Conservation (phyloP, 176 grass and related monocot species). For the Typha latifolia region DNA sequence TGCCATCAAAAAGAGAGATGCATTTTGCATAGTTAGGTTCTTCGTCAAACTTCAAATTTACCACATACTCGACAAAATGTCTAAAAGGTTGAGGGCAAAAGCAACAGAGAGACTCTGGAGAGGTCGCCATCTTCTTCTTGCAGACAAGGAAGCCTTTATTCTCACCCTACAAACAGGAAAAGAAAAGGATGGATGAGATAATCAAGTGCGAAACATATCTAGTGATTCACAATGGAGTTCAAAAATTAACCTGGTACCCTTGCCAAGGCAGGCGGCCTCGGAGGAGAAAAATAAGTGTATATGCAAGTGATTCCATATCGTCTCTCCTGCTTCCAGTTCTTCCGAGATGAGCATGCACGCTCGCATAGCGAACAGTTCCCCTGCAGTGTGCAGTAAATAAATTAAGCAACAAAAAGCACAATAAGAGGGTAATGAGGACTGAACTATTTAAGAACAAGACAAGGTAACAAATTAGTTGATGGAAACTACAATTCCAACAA, state of each 20-base stretch:
- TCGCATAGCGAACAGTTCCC: slow-evolving; percentile 92
- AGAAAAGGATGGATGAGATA: slow-evolving; percentile 13
- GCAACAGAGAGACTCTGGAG: slow-evolving; percentile 73
- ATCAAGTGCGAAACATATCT: neutral
- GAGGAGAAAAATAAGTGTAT: slow-evolving; percentile 94
- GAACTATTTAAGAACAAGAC: neutral
- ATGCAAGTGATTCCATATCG: slow-evolving; percentile 92
- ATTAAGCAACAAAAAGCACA: neutral
- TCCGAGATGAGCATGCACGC: slow-evolving; percentile 81
- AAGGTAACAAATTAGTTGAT: neutral
- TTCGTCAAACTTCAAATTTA: slow-evolving; percentile 90
- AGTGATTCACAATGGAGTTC: slow-evolving; percentile 1
- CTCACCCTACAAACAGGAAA: slow-evolving; percentile 54
- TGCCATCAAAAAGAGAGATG: slow-evolving; percentile 95
- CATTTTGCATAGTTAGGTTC: slow-evolving; percentile 86
- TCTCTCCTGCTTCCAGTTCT: slow-evolving; percentile 91
- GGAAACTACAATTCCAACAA: slow-evolving; percentile 4
- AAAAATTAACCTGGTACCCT: slow-evolving; percentile 70
- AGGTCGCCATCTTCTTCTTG: slow-evolving; percentile 96
- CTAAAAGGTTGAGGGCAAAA: slow-evolving; percentile 81
- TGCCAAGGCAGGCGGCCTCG: slow-evolving; percentile 87
- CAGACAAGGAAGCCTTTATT: slow-evolving; percentile 95
- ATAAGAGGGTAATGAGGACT: neutral
- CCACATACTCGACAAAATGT: slow-evolving; percentile 79
- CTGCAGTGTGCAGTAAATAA: slow-evolving; percentile 6